phyloP scores from a whole-genome alignment of 345 rosid genomes.

The Citrus hindsii region DNA sequence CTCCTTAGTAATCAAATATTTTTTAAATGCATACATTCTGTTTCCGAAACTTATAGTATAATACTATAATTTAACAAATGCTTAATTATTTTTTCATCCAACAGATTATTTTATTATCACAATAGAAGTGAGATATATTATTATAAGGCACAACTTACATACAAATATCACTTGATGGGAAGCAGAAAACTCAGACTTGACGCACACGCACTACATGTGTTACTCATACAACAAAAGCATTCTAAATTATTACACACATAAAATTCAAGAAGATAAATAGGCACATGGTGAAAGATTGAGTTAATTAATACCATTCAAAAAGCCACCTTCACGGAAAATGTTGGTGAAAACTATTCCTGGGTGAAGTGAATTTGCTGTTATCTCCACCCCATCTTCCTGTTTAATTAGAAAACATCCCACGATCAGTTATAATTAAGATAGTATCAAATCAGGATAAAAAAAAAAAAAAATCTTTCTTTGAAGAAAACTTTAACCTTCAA shows the following conservation, averaged over 20 bases:
- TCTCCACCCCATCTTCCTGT: slow-evolving; percentile 50
- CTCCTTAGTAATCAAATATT: too few species aligned
- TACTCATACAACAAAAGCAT: neutral
- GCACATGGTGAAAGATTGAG: neutral
- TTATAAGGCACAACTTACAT: too few species aligned
- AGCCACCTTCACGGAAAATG: slow-evolving; percentile 37
- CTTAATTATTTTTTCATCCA: too few species aligned
- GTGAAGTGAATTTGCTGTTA: slow-evolving; percentile 73
- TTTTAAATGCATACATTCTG: too few species aligned
- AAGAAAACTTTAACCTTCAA: slow-evolving; percentile 48
- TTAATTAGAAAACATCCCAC: neutral
- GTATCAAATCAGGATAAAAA: neutral
- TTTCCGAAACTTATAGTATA: too few species aligned
- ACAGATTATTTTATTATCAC: too few species aligned
- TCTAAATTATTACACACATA: neutral
- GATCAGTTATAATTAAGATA: neutral
- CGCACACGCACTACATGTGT: too few species aligned
- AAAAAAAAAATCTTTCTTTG: neutral
- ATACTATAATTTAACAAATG: too few species aligned
- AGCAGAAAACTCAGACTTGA: too few species aligned
- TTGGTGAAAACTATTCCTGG: slow-evolving; percentile 67
- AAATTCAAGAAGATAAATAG: neutral
- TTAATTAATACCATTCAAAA: neutral
- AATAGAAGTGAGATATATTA: too few species aligned
- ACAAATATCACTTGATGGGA: neutral